Conservation (phyloP, 441 rosid species). For the Viola pubescens region DNA sequence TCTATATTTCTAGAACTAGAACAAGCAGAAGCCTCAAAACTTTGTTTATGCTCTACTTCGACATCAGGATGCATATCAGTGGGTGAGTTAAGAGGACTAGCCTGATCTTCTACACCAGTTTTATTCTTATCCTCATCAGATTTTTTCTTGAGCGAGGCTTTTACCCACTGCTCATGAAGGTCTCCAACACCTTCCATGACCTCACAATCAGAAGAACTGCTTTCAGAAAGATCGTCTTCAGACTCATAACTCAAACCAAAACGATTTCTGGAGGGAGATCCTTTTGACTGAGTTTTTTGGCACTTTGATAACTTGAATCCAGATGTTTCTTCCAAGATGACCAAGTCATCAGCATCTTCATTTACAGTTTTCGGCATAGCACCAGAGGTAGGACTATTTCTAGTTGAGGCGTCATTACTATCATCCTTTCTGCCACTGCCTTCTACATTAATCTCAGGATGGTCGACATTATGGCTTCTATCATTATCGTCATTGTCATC, state of each 20-base stretch:
- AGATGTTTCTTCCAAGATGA: slow-evolving; percentile 29
- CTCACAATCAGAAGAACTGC: slow-evolving; percentile 69
- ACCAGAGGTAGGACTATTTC: slow-evolving; percentile 25
- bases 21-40: slow-evolving; percentile 14
- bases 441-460: slow-evolving; percentile 25
- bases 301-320: slow-evolving; percentile 39
- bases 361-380: slow-evolving; percentile 17
- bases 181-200: slow-evolving; percentile 46
- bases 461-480: slow-evolving; percentile 27
- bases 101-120: slow-evolving; percentile 28
- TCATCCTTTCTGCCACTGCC: slow-evolving; percentile 19
- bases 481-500: slow-evolving; percentile 18
- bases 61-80: slow-evolving; percentile 18
- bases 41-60: slow-evolving; percentile 19
- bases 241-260: slow-evolving; percentile 43
- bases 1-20: slow-evolving; percentile 20
- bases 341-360: slow-evolving; percentile 37
- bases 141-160: slow-evolving; percentile 38
- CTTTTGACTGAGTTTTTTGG: slow-evolving; percentile 22
- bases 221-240: slow-evolving; percentile 34
- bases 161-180: slow-evolving; percentile 58
- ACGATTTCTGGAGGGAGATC: slow-evolving; percentile 27
- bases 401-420: slow-evolving; percentile 28
- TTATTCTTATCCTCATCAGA: slow-evolving; percentile 15
- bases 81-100: slow-evolving; percentile 26